A percentile compares a stretch with the other conserved stretches of the same genome.
These are phyloP conservation scores for Phaeomoniella chlamydospora DNA, from an alignment of 2,329 filamentous ascomycete genomes.

Conservation along the genomic window DNA sequence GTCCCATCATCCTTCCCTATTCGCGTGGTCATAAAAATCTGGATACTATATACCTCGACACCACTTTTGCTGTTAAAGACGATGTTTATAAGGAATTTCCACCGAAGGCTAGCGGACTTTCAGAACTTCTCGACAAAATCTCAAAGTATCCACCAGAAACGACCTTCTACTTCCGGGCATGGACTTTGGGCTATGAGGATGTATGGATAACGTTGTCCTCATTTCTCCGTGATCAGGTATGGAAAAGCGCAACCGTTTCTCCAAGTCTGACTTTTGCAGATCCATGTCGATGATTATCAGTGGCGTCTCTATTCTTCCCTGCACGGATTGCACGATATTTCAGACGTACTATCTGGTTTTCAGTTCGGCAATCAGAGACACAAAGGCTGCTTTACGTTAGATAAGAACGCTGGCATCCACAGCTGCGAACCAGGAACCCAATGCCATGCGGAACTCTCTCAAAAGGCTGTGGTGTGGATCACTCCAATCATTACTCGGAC, in stretches of 20 bases:
- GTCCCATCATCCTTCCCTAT: conserved; percentile 64
- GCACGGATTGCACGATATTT: conserved; percentile 28
- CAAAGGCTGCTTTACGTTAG: conserved; percentile 56
- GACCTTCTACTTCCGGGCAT: conserved; percentile 69
- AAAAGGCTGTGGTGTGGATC: conserved; percentile 53
- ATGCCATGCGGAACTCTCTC: conserved; percentile 27
- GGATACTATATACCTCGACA: conserved; percentile 80
- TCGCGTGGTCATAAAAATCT: conserved; percentile 49
- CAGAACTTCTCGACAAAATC: conserved; percentile 58
- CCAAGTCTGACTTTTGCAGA: conserved; percentile 23
- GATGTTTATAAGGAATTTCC: conserved; percentile 37
- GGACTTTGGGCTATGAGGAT: conserved; percentile 90
- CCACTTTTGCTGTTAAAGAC: conserved; percentile 51
- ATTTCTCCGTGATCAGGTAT: conserved; percentile 49
- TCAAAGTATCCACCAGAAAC: conserved; percentile 55
- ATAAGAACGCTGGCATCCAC: conserved; percentile 54
- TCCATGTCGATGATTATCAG: conserved; percentile 78
- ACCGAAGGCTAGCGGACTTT: conserved; percentile 59
- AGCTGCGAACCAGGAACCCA: conserved; percentile 61
- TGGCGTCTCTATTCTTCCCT: conserved; percentile 51
- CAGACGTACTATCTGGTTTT: conserved; percentile 53
- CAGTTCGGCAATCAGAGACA: conserved; percentile 57
- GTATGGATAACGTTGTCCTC: conserved; percentile 74
- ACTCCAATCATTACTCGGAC: conserved; percentile 60
- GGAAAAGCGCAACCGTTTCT: conserved; percentile 2